Conservation (phyloP, 2,329 filamentous ascomycete species). For the Aspergillus amoenus region DNA sequence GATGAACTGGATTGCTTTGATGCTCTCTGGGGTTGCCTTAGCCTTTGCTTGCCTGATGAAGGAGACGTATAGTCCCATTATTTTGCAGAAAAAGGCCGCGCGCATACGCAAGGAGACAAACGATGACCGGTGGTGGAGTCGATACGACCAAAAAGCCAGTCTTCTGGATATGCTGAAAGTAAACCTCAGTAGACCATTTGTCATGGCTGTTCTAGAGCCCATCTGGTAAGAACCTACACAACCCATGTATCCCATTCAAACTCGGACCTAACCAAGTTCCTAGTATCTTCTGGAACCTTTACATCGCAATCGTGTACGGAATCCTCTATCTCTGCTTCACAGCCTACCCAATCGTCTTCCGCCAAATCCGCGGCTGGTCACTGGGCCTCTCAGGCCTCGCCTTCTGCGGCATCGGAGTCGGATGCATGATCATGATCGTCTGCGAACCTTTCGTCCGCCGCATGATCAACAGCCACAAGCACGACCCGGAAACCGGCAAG, state of each 20-base stretch:
- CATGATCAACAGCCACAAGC: conserved; percentile 73
- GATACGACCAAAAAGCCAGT: conserved; percentile 71
- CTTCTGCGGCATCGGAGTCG: conserved; percentile 70
- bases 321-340: conserved; percentile 90
- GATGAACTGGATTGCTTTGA: conserved; percentile 79
- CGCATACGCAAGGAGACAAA: conserved; percentile 65
- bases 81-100: conserved; percentile 67
- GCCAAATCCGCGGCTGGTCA: conserved; percentile 72
- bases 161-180: conserved; percentile 68
- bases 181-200: conserved; percentile 75
- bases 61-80: conserved; percentile 74
- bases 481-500: conserved; percentile 72
- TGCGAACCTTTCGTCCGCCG: conserved; percentile 68
- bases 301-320: conserved; percentile 75
- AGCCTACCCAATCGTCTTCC: conserved; percentile 83
- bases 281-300: conserved; percentile 72
- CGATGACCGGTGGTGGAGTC: conserved; percentile 73
- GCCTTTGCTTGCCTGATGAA: conserved; percentile 59
- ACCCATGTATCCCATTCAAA: neutral
- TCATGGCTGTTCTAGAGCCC: conserved; percentile 76
- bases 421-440: conserved; percentile 52
- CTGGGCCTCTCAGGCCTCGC: conserved; percentile 72
- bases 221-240: conserved; percentile 62
- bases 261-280: neutral
- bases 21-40: conserved; percentile 65